Evolutionary conservation across 768 basidiomycete genomes (phyloP).

Genomic region (Chalciporus piperatus): DNA sequence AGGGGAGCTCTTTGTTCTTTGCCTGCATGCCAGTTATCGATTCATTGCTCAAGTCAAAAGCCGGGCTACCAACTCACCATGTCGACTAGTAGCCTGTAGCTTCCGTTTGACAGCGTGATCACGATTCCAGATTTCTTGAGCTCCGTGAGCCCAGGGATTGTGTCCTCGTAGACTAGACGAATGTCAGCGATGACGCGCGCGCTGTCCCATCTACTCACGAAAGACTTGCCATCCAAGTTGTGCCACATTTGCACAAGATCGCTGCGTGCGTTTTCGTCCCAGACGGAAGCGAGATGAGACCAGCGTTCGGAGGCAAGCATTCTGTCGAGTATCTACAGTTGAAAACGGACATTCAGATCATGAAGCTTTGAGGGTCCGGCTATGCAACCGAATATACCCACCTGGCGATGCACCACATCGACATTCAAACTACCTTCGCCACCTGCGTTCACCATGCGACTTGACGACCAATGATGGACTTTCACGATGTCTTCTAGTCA

Average conservation of each 20-base stretch:
- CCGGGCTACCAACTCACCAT: slow-evolving; percentile 39
- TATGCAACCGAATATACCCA: slow-evolving; percentile 26
- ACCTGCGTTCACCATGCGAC: slow-evolving; percentile 42
- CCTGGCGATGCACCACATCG: slow-evolving; percentile 57
- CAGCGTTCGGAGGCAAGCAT: slow-evolving; percentile 52
- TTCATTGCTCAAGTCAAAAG: background rate
- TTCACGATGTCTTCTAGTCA: background rate
- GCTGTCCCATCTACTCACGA: background rate
- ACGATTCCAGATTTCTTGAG: slow-evolving; percentile 53
- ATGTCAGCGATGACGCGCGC: slow-evolving; percentile 29
- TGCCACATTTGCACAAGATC: slow-evolving; percentile 59
- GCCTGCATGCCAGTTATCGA: slow-evolving; percentile 38
- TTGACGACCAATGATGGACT: slow-evolving; percentile 12
- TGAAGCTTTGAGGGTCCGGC: too few species aligned
- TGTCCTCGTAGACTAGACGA: slow-evolving; percentile 56
- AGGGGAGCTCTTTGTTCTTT: slow-evolving; percentile 57
- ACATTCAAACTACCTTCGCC: slow-evolving; percentile 48
- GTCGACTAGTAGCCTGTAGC: slow-evolving; percentile 56
- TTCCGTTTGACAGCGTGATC: slow-evolving; percentile 61
- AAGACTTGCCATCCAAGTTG: slow-evolving; percentile 45
- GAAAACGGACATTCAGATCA: too few species aligned
- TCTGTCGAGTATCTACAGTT: slow-evolving; percentile 50
- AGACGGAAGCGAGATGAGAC: slow-evolving; percentile 43
- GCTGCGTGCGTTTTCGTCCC: slow-evolving; percentile 43
- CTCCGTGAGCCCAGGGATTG: slow-evolving; percentile 43